Evolutionary conservation across 2,329 filamentous ascomycete species (phyloP).

Genomic region (Capronia epimyces): DNA sequence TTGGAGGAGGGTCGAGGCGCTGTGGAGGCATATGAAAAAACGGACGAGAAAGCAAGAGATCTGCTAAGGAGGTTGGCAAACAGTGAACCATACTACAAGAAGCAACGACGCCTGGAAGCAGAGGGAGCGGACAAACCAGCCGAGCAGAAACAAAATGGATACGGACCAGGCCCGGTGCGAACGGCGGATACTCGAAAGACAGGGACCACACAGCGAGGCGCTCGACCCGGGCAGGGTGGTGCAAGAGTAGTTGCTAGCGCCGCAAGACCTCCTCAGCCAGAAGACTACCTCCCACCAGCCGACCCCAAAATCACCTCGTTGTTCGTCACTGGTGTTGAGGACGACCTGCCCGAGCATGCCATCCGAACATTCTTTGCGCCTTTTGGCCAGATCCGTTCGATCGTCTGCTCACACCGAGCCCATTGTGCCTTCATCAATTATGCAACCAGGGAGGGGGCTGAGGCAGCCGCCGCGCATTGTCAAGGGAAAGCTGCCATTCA

Average conservation of each 20-base stretch:
- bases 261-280: constrained; percentile 70
- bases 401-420: constrained; percentile 94
- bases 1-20: constrained; percentile 85
- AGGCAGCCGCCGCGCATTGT: constrained; percentile 75
- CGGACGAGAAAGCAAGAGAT: constrained; percentile 92
- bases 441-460: constrained; percentile 74
- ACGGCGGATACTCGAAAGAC: constrained; percentile 56
- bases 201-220: constrained; percentile 38
- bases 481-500: constrained; percentile 85
- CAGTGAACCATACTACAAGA: constrained; percentile 93
- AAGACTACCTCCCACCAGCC: constrained; percentile 78
- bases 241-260: constrained; percentile 62
- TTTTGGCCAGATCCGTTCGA: constrained; percentile 82
- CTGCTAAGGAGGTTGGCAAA: constrained; percentile 76
- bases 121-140: constrained; percentile 44
- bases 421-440: constrained; percentile 98
- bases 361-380: constrained; percentile 83
- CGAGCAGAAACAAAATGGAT: constrained; percentile 45
- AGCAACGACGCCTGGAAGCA: constrained; percentile 67
- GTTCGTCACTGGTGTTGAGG: constrained; percentile 91
- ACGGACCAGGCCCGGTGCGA: constrained; percentile 69
- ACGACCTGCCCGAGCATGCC: constrained; percentile 89
- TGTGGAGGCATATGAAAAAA: constrained; percentile 89
- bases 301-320: constrained; percentile 86
- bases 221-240: constrained; percentile 45